These are phyloP conservation scores for Dysphania ambrosioides DNA, from an alignment of 148 eudicot genomes.

Conservation along the genomic window DNA sequence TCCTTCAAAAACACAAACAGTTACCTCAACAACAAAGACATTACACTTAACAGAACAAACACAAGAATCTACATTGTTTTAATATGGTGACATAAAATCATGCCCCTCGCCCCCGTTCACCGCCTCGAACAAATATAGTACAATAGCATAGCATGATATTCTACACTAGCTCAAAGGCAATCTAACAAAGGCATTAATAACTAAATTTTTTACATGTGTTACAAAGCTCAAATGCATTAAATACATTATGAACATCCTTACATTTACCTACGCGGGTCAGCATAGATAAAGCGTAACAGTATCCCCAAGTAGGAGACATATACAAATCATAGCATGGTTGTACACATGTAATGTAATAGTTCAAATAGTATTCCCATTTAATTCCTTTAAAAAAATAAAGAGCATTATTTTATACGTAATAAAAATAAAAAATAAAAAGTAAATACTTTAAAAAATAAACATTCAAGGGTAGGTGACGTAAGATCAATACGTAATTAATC, in stretches of 20 bases:
- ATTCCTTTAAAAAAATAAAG: too few relatives aligned
- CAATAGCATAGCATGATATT: neutral
- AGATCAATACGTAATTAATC: constrained; percentile 15
- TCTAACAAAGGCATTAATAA: neutral
- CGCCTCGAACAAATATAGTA: too few relatives aligned
- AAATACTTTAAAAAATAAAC: neutral
- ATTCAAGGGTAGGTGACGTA: constrained; percentile 13
- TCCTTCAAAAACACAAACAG: too few relatives aligned
- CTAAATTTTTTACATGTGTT: neutral
- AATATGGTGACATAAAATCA: too few relatives aligned
- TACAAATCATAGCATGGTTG: too few relatives aligned
- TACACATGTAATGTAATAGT: neutral
- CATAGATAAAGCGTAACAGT: neutral
- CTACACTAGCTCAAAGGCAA: neutral
- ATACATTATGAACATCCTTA: too few relatives aligned
- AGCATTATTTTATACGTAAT: neutral
- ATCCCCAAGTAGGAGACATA: too few relatives aligned
- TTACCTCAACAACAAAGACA: too few relatives aligned
- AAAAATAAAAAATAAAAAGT: too few relatives aligned
- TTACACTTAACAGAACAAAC: too few relatives aligned
- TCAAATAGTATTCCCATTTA: neutral
- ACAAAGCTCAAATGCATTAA: neutral
- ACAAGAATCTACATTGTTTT: too few relatives aligned
- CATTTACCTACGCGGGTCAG: neutral
- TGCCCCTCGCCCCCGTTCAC: too few relatives aligned